Percentiles rank a stretch among this genome's conserved stretches.
Conservation (phyloP, 164 flowering plant genomes). For the Macadamia tetraphylla region DNA sequence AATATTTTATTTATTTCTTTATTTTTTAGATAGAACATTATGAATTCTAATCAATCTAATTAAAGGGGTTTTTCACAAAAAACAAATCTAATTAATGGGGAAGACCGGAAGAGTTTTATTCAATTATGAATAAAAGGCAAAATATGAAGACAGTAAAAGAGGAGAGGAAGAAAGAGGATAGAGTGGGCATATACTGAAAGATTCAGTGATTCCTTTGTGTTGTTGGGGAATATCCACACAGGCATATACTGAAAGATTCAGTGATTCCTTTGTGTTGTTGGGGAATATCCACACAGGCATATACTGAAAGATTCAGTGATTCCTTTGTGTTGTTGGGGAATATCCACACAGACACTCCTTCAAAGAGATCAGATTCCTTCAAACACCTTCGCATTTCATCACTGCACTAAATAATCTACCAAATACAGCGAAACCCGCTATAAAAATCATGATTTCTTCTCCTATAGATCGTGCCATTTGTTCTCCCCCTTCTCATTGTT, state of each 20-base stretch:
- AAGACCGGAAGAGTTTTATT: no score
- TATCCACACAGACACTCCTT: neutral
- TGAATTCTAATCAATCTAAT: no score
- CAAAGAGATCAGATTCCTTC: neutral
- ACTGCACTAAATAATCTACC: neutral
- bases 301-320: neutral
- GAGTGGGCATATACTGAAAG: neutral
- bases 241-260: neutral
- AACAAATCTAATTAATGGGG: no score
- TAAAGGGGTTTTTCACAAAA: no score
- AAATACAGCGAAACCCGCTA: neutral
- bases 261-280: neutral
- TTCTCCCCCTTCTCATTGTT: slow-evolving; percentile 10
- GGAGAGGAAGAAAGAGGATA: no score
- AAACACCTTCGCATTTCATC: neutral
- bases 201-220: neutral
- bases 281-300: neutral
- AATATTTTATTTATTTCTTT: no score
- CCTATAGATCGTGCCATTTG: slow-evolving; percentile 42
- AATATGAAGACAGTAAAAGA: no score
- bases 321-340: neutral
- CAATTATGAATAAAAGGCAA: no score
- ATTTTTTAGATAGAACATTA: no score
- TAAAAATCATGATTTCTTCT: slow-evolving; percentile 24
- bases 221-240: neutral